Conservation (phyloP, 208 protist species). For the Trypanosoma scelopori region DNA sequence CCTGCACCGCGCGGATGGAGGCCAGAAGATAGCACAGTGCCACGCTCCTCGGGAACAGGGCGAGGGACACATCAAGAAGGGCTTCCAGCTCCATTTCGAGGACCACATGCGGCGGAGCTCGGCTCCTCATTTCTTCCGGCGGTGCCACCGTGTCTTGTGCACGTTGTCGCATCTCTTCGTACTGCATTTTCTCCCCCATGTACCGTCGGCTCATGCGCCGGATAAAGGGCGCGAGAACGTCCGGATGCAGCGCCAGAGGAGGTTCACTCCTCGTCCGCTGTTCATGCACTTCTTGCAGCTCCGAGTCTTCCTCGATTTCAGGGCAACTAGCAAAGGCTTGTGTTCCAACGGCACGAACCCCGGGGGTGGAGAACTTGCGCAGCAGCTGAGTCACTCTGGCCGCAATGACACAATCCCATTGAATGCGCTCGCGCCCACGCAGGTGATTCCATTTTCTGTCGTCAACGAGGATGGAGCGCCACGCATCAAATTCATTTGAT, state of each 20-base stretch:
- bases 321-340: background rate
- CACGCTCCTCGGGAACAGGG: conserved; percentile 5
- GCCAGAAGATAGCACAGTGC: conserved; percentile 17
- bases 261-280: background rate
- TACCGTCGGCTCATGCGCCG: conserved; percentile 5
- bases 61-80: conserved; percentile 5
- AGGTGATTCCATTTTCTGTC: conserved; percentile 19
- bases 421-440: background rate
- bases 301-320: background rate
- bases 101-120: background rate
- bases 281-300: background rate
- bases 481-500: conserved; percentile 15
- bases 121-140: background rate
- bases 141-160: background rate
- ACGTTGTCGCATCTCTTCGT: background rate
- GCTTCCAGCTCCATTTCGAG: conserved; percentile 7
- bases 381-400: conserved; percentile 9
- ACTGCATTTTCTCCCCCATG: background rate
- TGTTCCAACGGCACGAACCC: too few relatives aligned
- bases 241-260: background rate
- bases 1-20: conserved; percentile 11
- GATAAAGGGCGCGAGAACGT: conserved; percentile 11
- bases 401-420: conserved; percentile 22
- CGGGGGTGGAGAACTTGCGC: background rate
- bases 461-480: conserved; percentile 18